Percentiles rank a stretch among this genome's conserved stretches.
These are phyloP conservation scores for Imleria badia DNA, from an alignment of 768 basidiomycete species.

Conservation along the genomic window DNA sequence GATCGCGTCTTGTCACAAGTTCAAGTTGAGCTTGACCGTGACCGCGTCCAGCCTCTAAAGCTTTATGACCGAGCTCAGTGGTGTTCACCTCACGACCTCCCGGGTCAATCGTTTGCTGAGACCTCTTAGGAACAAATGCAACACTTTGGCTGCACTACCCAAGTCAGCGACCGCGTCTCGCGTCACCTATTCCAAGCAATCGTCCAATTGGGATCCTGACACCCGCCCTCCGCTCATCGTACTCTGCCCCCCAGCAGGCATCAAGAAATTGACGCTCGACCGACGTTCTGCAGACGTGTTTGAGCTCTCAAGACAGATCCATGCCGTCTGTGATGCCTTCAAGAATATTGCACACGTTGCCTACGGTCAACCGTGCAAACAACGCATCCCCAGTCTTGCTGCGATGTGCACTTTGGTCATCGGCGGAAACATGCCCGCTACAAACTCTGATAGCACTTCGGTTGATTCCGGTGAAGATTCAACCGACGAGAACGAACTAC, in stretches of 20 bases:
- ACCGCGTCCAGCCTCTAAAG: neutral
- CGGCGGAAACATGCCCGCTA: conserved; percentile 44
- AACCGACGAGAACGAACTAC: conserved; percentile 24
- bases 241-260: conserved; percentile 38
- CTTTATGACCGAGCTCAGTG: conserved; percentile 17
- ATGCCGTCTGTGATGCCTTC: conserved; percentile 58
- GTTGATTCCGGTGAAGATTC: conserved; percentile 23
- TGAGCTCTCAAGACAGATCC: conserved; percentile 47
- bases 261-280: conserved; percentile 36
- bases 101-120: conserved; percentile 46
- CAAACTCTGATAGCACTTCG: conserved; percentile 9
- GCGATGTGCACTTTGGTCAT: conserved; percentile 47
- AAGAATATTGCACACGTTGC: conserved; percentile 47
- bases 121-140: conserved; percentile 49
- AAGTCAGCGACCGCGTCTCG: conserved; percentile 17
- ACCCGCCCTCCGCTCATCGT: conserved; percentile 35
- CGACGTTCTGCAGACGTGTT: conserved; percentile 34
- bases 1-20: conserved; percentile 6
- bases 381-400: conserved; percentile 39
- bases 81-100: conserved; percentile 37
- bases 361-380: conserved; percentile 14
- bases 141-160: conserved; percentile 32
- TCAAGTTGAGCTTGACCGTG: neutral
- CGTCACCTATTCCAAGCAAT: conserved; percentile 16
- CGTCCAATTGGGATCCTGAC: conserved; percentile 19